Conservation (phyloP, 2,329 filamentous ascomycete genomes). For the Rhynchosporium graminicola region DNA sequence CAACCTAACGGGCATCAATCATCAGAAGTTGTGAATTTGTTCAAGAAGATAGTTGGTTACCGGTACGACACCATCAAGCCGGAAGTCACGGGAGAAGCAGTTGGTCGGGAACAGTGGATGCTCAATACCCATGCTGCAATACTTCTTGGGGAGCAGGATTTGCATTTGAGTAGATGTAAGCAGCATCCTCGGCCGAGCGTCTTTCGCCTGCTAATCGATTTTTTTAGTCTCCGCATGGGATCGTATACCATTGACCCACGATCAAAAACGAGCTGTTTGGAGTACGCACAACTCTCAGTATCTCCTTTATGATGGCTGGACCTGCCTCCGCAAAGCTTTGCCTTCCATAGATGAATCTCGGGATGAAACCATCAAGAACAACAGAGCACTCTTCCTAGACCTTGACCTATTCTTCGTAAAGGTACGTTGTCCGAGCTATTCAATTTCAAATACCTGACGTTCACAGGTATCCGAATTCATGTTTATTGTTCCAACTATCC, state of each 20-base stretch:
- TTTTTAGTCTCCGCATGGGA: conserved; percentile 60
- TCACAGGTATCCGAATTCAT: conserved; percentile 61
- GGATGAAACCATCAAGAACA: conserved; percentile 28
- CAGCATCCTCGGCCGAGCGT: conserved; percentile 26
- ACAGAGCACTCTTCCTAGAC: conserved; percentile 45
- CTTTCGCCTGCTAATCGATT: conserved; percentile 22
- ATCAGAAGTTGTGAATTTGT: conserved; percentile 53
- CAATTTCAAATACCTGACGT: conserved; percentile 22
- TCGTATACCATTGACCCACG: conserved; percentile 51
- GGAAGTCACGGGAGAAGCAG: conserved; percentile 52
- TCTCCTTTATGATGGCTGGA: conserved; percentile 53
- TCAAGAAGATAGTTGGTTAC: conserved; percentile 59
- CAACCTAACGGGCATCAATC: conserved; percentile 53
- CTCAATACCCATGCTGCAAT: conserved; percentile 65
- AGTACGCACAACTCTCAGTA: conserved; percentile 58
- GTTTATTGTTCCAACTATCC: conserved; percentile 56
- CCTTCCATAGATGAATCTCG: conserved; percentile 40
- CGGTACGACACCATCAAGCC: conserved; percentile 64
- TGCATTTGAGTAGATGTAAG: conserved; percentile 60
- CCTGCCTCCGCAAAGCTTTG: conserved; percentile 55
- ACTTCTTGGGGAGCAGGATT: conserved; percentile 64
- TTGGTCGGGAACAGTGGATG: conserved; percentile 66
- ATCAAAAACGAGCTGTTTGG: conserved; percentile 63
- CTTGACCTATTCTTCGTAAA: conserved; percentile 69
- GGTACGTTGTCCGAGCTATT: conserved; percentile 44